Conservation (phyloP, 2,329 filamentous ascomycete genomes). For the Elsinoe australis region DNA sequence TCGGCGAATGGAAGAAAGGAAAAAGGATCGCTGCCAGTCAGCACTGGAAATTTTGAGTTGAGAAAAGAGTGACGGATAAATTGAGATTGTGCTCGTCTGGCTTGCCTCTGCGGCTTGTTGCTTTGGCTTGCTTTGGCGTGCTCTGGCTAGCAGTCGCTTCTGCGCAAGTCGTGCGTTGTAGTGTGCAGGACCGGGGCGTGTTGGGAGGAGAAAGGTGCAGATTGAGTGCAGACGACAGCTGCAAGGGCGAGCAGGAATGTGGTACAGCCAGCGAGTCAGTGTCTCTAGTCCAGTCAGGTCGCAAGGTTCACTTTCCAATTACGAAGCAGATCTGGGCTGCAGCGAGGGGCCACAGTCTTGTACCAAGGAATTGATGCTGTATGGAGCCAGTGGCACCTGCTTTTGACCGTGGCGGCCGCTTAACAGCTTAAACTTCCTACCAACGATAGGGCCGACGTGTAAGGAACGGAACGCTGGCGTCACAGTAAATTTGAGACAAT, state of each 20-base stretch:
- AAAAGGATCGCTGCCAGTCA: constrained; percentile 9
- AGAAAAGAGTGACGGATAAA: constrained; percentile 5
- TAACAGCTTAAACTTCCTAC: constrained; percentile 8
- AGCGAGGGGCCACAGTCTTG: background rate
- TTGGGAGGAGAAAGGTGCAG: background rate
- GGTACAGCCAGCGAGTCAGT: constrained; percentile 12
- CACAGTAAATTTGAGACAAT: constrained; percentile 10
- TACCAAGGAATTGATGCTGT: constrained; percentile 5
- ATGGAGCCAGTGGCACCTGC: background rate
- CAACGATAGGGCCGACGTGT: constrained; percentile 11
- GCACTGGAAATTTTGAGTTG: background rate
- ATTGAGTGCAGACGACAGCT: background rate
- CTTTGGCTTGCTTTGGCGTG: too few species aligned
- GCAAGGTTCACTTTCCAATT: constrained; percentile 1
- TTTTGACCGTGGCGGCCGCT: constrained; percentile 9
- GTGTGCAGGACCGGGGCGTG: background rate
- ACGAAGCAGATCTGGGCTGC: background rate
- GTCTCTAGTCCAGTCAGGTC: background rate
- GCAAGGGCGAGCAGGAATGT: constrained; percentile 13
- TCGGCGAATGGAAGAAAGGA: background rate
- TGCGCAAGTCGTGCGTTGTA: constrained; percentile 10
- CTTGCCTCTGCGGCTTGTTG: background rate
- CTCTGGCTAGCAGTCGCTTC: too few species aligned
- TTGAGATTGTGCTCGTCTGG: constrained; percentile 7
- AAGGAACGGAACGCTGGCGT: constrained; percentile 15